Evolutionary conservation across 495 filamentous ascomycete genomes (phyloP).

Genomic region (Articulospora tetracladia): DNA sequence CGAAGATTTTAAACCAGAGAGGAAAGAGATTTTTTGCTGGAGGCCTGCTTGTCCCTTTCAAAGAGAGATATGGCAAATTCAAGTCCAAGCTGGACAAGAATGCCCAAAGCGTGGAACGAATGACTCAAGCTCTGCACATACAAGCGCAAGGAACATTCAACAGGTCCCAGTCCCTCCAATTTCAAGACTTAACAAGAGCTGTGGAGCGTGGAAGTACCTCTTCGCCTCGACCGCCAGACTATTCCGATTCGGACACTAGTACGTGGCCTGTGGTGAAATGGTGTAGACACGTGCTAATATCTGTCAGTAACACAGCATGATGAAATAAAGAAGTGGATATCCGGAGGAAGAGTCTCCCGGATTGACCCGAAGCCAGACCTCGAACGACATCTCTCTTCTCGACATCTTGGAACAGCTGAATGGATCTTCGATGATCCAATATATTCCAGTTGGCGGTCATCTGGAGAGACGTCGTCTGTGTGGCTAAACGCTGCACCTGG

Average conservation of each 20-base stretch:
- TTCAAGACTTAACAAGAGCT: neutral
- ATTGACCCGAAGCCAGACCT: conserved; percentile 25
- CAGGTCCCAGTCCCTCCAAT: neutral
- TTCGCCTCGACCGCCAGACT: neutral
- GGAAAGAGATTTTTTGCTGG: conserved; percentile 7
- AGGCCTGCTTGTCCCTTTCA: conserved; percentile 2
- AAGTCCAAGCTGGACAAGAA: conserved; percentile 13
- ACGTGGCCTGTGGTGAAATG: neutral
- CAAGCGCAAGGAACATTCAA: conserved; percentile 8
- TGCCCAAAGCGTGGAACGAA: conserved; percentile 4
- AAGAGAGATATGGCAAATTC: conserved; percentile 10
- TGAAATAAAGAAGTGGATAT: conserved; percentile 5
- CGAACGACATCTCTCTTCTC: conserved; percentile 15
- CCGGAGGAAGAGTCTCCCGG: conserved; percentile 13
- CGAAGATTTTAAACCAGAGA: conserved; percentile 11
- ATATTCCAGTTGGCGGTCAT: conserved; percentile 22
- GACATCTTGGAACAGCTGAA: conserved; percentile 26
- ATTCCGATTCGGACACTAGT: neutral
- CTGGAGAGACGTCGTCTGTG: conserved; percentile 20
- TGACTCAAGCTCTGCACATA: conserved; percentile 9
- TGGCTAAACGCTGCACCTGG: conserved; percentile 33
- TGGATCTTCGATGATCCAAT: conserved; percentile 29
- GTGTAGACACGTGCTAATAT: neutral
- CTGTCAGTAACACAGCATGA: neutral
- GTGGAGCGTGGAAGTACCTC: neutral